Evolutionary conservation across 2,329 filamentous ascomycete genomes (phyloP), one percentile per base, ranked within the genome.

Genomic region (Stachybotrys echinatus): DNA sequence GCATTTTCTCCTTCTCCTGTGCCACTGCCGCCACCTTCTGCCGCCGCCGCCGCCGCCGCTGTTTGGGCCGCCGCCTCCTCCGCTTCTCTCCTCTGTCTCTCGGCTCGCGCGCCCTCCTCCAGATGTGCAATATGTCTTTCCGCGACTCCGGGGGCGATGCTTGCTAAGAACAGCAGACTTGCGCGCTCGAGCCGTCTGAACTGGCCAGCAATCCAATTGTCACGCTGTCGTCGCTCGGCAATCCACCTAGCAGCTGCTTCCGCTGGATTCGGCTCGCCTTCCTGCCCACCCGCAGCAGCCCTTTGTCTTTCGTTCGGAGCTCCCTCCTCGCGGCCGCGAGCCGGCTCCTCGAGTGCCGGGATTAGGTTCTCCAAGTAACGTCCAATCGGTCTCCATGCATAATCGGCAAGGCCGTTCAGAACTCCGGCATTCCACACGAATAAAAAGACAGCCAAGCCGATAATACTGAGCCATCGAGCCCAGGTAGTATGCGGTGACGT

Each of bases 131-230:
- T 85, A 53, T 87, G 83, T 45, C 81, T 71, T 65, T 87, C 83
- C 1, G 82, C 82, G 21, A 87, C 75, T 10, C 83, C 83, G 1
- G 83, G 83, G 2, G 83, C 80, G 52, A 87, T 76, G 60, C 83
- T 87, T 19, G 83, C 83, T 20, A 87, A 68, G 58, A 87, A 86
- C 21, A 87, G 69, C 17, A 86, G 73, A 0, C 79, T 73, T 18
- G 81, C 78, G 54, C 83, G 75, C 64, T 87, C 82, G 6, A 81
- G 58, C 12, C 80, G 70, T 50, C 81, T 72, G 5, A 78, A 64
- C 50, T 79, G 76, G 8, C 56, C 56, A 12, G 60, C 38, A 22
- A 70, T 39, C 68, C 68, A 71, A 12, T 54, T 58, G 20, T 62
- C 62, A 4, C 58, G 63, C 4, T 54, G 59, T 23, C 58, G 62